A percentile compares a stretch with the other conserved stretches of the same genome.
phyloP scores from a whole-genome alignment of 78 protist genomes.

The Parvularia atlantis region DNA sequence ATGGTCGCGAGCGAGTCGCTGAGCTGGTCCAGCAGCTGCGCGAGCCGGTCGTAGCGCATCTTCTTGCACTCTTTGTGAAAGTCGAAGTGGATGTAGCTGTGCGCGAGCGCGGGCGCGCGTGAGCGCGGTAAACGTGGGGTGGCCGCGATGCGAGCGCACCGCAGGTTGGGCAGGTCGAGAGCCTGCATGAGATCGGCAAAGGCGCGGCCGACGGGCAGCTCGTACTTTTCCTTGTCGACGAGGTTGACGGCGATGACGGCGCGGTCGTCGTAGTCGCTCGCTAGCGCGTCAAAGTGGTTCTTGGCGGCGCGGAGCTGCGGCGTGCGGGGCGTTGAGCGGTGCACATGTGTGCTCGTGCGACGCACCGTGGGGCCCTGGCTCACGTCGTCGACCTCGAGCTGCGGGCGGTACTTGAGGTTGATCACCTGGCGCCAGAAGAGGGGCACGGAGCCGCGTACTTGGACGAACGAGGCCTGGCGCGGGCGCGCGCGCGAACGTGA shows the following conservation, averaged over 20 bases:
- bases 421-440: constrained; percentile 67
- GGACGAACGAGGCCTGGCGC: constrained; percentile 11
- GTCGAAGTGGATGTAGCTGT: constrained; percentile 7
- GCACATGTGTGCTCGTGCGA: too few relatives aligned
- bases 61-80: constrained; percentile 19
- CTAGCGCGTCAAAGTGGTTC: too few relatives aligned
- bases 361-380: too few relatives aligned
- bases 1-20: neutral
- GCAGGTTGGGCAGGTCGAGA: neutral
- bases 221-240: neutral
- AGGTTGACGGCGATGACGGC: constrained; percentile 1
- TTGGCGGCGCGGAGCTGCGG: too few relatives aligned
- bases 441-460: constrained; percentile 65
- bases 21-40: neutral
- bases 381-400: neutral
- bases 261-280: too few relatives aligned
- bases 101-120: neutral
- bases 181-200: neutral
- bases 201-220: neutral
- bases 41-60: too few relatives aligned
- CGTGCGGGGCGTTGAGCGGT: too few relatives aligned
- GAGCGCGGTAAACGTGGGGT: constrained; percentile 15
- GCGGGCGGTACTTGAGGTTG: constrained; percentile 33
- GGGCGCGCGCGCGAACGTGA: too few relatives aligned
- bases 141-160: constrained; percentile 1